phyloP scores from a whole-genome alignment of 2,329 filamentous ascomycete genomes.

The Aspergillaceae sp. region DNA sequence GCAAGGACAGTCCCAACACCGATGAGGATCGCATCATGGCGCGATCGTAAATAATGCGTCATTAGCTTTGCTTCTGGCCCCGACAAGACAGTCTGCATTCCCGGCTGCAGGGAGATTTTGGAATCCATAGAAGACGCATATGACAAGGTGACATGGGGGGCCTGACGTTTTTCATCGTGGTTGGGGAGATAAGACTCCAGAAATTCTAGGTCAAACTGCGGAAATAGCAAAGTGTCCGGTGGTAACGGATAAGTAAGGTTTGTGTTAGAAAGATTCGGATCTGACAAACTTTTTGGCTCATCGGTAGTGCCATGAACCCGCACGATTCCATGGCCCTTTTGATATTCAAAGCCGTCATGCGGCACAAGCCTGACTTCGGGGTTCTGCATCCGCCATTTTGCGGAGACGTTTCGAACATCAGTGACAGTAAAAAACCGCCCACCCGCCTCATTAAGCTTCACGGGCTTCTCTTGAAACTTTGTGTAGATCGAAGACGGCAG shows the following conservation, averaged over 20 bases:
- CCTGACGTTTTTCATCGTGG: slow-evolving; percentile 20
- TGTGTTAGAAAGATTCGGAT: slow-evolving; percentile 6
- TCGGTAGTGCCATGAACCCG: slow-evolving; percentile 17
- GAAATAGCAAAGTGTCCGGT: slow-evolving; percentile 38
- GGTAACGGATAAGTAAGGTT: slow-evolving; percentile 17
- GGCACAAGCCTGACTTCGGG: slow-evolving; percentile 35
- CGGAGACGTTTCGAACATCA: slow-evolving; percentile 41
- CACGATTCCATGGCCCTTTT: slow-evolving; percentile 37
- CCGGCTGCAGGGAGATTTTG: slow-evolving; percentile 64
- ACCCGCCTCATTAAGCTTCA: slow-evolving; percentile 36
- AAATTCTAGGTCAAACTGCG: slow-evolving; percentile 37
- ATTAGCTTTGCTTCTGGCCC: slow-evolving; percentile 78
- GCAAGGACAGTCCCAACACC: slow-evolving; percentile 76
- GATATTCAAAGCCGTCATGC: slow-evolving; percentile 39
- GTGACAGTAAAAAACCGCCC: slow-evolving; percentile 40
- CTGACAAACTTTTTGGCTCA: slow-evolving; percentile 5
- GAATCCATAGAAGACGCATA: slow-evolving; percentile 88
- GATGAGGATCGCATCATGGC: slow-evolving; percentile 75
- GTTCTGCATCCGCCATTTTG: slow-evolving; percentile 41
- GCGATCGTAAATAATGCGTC: slow-evolving; percentile 81
- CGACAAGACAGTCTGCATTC: slow-evolving; percentile 73
- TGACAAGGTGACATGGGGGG: slow-evolving; percentile 65
- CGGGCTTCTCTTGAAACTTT: slow-evolving; percentile 39
- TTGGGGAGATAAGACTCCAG: slow-evolving; percentile 46
- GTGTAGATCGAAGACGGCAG: slow-evolving; percentile 42